phyloP scores from a whole-genome alignment of 2,329 filamentous ascomycete species.

The Herpomyces periplanetae region DNA sequence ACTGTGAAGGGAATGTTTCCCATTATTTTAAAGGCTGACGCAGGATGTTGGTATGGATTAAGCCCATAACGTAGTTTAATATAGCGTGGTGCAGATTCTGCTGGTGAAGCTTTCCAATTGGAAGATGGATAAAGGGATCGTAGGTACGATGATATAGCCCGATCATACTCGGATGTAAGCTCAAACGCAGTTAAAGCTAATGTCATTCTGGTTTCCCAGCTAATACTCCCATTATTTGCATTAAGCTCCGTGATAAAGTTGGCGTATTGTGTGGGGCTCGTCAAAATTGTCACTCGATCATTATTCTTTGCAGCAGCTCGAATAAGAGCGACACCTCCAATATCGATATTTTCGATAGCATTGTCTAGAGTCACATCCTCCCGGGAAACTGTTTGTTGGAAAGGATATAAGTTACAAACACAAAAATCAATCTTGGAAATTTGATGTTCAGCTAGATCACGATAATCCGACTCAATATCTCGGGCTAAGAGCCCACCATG shows the following conservation, averaged over 20 bases:
- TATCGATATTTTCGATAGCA: constrained; percentile 94
- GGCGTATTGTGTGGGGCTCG: constrained; percentile 66
- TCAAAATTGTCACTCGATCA: constrained; percentile 68
- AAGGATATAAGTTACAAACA: constrained; percentile 90
- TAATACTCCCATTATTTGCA: constrained; percentile 35
- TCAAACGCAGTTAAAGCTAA: constrained; percentile 94
- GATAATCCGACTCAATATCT: constrained; percentile 73
- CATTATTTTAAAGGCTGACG: constrained; percentile 34
- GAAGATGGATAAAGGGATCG: constrained; percentile 87
- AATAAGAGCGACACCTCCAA: constrained; percentile 81
- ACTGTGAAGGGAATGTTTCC: constrained; percentile 71
- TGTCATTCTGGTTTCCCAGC: constrained; percentile 40
- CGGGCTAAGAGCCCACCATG: constrained; percentile 65
- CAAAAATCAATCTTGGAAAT: constrained; percentile 8
- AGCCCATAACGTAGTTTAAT: constrained; percentile 62
- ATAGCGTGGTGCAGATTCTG: constrained; percentile 43
- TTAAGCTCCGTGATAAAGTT: constrained; percentile 72
- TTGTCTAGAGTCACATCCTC: constrained; percentile 85
- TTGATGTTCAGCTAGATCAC: constrained; percentile 72
- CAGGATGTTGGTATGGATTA: constrained; percentile 94
- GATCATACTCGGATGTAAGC: constrained; percentile 87
- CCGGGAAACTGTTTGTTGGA: constrained; percentile 92
- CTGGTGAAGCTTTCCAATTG: too few species aligned
- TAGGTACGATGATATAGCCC: constrained; percentile 83
- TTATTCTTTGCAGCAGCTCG: constrained; percentile 95